Evolutionary conservation across 805 yeast genomes (phyloP), one percentile per base, ranked within the genome.

Genomic region (Hanseniaspora jakobsenii): DNA sequence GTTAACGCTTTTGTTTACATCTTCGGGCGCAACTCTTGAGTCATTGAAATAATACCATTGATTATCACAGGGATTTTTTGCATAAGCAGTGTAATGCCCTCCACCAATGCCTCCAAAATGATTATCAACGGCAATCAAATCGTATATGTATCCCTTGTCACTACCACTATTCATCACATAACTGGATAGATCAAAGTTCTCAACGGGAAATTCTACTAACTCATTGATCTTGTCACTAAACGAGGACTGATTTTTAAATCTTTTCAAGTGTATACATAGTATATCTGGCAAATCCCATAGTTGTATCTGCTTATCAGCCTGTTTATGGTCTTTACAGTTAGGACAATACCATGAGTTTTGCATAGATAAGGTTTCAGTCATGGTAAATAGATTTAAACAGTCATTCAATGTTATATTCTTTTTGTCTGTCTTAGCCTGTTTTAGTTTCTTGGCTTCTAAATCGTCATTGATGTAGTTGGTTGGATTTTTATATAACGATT

Each of bases 41-140:
- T 89, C 98, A 57, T 89, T 87, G 59, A 71, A 89, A 57, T 86
- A 81, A 57, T 86, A 85, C 97, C 97, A 91, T 47, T 75, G 68
- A 17, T 65, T 65, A 55, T 83, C 93, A 34, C 75, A 67, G 59
- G 75, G 78, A 55, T 87, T 87, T 58, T 79, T 81, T 0, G 74
- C 95, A 55, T 77, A 80, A 0, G 97, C 82, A 1, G 98, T 91
- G 61, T 91, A 89, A 65, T 91, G 97, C 2, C 98, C 97, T 4
- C 97, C 97, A 0, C 97, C 96, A 16, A 89, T 66, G 0, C 96
- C 95, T 40, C 97, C 98, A 58, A 71, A 86, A 57, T 91, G 98
- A 58, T 89, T 91, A 58, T 87, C 97, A 18, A 91, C 95, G 0
- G 91, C 97, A 53, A 83, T 70, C 50, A 91, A 65, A 57, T 91